phyloP scores from a whole-genome alignment of 768 basidiomycete species.

The Imleria badia region DNA sequence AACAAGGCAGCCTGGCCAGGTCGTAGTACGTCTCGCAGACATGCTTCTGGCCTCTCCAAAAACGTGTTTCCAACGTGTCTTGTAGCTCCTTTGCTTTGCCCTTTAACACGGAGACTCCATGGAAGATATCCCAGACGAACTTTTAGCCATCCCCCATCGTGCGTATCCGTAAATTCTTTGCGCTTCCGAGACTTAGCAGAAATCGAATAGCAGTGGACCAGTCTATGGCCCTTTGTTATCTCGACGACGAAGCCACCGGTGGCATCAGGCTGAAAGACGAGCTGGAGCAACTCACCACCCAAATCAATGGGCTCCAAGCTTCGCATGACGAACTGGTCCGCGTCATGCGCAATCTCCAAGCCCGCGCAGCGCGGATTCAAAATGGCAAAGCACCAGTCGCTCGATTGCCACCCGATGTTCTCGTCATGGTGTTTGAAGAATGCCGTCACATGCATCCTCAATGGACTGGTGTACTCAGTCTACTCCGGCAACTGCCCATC shows the following conservation, averaged over 20 bases:
- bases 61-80: slow-evolving; percentile 34
- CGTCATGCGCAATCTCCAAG: slow-evolving; percentile 27
- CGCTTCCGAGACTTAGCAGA: slow-evolving; percentile 3
- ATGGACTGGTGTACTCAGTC: slow-evolving; percentile 32
- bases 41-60: slow-evolving; percentile 11
- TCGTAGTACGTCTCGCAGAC: slow-evolving; percentile 20
- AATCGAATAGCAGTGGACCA: slow-evolving; percentile 5
- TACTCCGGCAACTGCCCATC: slow-evolving; percentile 33
- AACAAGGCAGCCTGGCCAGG: slow-evolving; percentile 19
- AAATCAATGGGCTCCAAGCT: slow-evolving; percentile 28
- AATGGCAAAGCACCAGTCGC: slow-evolving; percentile 31
- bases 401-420: slow-evolving; percentile 32
- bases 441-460: slow-evolving; percentile 32
- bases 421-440: slow-evolving; percentile 33
- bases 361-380: slow-evolving; percentile 32
- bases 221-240: slow-evolving; percentile 27
- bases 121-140: slow-evolving; percentile 22
- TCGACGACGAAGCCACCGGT: slow-evolving; percentile 15
- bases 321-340: slow-evolving; percentile 29
- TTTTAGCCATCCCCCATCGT: slow-evolving; percentile 22
- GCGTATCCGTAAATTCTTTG: slow-evolving; percentile 5
- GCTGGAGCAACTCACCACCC: slow-evolving; percentile 25
- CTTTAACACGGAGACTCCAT: slow-evolving; percentile 27
- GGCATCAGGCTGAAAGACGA: slow-evolving; percentile 18
- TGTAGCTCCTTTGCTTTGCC: slow-evolving; percentile 15